Conservation (phyloP, 1,284 basidiomycete genomes). For the Ceratobasidium papillatum region DNA sequence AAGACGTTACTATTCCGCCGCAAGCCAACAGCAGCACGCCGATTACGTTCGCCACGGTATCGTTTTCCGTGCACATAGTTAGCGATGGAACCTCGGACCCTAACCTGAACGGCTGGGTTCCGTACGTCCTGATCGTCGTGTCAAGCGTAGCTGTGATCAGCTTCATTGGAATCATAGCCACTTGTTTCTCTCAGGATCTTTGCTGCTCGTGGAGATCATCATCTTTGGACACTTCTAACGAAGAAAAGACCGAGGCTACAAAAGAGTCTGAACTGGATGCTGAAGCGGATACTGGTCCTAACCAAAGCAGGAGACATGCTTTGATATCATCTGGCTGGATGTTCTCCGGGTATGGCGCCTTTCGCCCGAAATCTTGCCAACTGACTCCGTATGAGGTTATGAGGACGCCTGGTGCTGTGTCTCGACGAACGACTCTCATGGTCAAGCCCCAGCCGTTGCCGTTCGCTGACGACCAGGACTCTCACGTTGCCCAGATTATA, state of each 20-base stretch:
- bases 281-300: neutral
- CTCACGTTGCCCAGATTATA: neutral
- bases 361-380: neutral
- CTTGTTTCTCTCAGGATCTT: conserved; percentile 27
- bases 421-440: neutral
- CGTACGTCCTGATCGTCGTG: conserved; percentile 7
- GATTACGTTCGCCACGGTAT: conserved; percentile 14
- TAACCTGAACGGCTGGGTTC: conserved; percentile 24
- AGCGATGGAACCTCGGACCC: neutral
- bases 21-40: conserved; percentile 2
- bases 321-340: neutral
- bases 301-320: neutral
- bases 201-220: neutral
- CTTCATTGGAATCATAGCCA: neutral
- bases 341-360: neutral
- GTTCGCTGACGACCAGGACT: neutral
- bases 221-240: neutral
- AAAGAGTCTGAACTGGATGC: neutral
- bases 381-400: conserved; percentile 21
- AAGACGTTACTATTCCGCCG: conserved; percentile 8
- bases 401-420: neutral
- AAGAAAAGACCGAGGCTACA: neutral
- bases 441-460: neutral
- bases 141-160: conserved; percentile 4
- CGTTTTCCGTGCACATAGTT: conserved; percentile 13